Evolutionary conservation across 140 eudicot genomes (phyloP).

Genomic region (Erigeron philadelphicus): DNA sequence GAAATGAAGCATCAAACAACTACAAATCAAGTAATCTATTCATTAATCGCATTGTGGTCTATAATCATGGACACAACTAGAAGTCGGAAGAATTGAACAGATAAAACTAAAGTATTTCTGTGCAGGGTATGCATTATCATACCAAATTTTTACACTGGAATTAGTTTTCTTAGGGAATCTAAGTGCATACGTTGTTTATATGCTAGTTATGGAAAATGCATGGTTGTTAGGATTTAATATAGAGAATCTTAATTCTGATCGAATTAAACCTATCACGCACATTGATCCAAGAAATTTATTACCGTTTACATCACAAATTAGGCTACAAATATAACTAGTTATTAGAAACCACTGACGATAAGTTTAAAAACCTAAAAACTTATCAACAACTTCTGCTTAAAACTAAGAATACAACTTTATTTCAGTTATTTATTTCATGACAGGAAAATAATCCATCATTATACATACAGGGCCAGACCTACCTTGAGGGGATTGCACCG

Average conservation of each 20-base stretch:
- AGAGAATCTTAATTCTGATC: no score
- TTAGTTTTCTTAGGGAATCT: no score
- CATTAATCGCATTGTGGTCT: background rate
- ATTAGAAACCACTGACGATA: no score
- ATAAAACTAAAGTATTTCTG: background rate
- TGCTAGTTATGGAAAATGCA: background rate
- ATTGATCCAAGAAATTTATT: background rate
- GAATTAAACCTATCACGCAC: no score
- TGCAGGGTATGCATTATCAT: background rate
- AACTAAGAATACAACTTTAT: no score
- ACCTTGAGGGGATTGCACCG: no score
- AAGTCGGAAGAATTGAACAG: background rate
- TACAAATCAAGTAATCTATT: background rate
- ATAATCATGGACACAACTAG: background rate
- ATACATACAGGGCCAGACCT: no score
- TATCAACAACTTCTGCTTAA: no score
- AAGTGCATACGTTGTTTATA: background rate
- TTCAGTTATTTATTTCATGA: no score
- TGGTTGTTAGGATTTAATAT: background rate
- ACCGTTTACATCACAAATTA: background rate
- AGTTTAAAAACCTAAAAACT: no score
- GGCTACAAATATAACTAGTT: no score
- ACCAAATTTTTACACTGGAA: background rate
- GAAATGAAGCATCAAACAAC: background rate
- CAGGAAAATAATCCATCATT: no score